phyloP scores from a whole-genome alignment of 2,329 filamentous ascomycete genomes.

The Monilinia laxa region DNA sequence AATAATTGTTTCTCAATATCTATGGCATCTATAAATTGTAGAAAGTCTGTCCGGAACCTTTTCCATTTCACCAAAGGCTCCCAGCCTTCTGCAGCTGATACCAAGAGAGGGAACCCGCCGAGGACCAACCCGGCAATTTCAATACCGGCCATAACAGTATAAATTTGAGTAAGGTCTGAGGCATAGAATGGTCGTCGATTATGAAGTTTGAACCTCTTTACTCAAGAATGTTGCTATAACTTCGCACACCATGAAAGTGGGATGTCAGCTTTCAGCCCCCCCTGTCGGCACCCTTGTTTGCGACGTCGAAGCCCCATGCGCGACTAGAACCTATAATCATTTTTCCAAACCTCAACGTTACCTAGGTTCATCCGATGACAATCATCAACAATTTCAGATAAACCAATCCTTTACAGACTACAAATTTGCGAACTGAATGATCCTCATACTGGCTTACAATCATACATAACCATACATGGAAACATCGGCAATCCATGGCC shows the following conservation, averaged over 20 bases:
- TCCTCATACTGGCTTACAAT: not conserved
- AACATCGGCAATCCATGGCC: not conserved
- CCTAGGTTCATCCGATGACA: not conserved
- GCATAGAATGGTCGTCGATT: not conserved
- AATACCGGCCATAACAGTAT: conserved; percentile 3
- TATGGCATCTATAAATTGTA: conserved; percentile 29
- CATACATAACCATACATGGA: not conserved
- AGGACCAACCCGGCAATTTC: conserved; percentile 33
- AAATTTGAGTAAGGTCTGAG: not conserved
- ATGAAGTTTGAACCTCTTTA: not conserved
- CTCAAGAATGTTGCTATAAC: not conserved
- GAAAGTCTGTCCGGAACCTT: conserved; percentile 31
- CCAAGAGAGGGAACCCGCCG: conserved; percentile 32
- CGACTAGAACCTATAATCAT: too few relatives aligned
- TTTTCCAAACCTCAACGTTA: too few relatives aligned
- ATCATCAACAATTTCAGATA: not conserved
- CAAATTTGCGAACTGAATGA: not conserved
- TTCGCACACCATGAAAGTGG: not conserved
- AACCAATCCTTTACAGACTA: not conserved
- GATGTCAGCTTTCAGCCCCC: not conserved
- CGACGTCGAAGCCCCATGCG: too few relatives aligned
- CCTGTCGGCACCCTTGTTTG: not conserved
- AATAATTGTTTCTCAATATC: conserved; percentile 4
- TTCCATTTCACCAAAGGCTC: conserved; percentile 34
- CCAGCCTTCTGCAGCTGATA: conserved; percentile 32